Base-by-base conservation (phyloP, 352 stramenopile species). In the Phytophthora ramorum region DNA sequence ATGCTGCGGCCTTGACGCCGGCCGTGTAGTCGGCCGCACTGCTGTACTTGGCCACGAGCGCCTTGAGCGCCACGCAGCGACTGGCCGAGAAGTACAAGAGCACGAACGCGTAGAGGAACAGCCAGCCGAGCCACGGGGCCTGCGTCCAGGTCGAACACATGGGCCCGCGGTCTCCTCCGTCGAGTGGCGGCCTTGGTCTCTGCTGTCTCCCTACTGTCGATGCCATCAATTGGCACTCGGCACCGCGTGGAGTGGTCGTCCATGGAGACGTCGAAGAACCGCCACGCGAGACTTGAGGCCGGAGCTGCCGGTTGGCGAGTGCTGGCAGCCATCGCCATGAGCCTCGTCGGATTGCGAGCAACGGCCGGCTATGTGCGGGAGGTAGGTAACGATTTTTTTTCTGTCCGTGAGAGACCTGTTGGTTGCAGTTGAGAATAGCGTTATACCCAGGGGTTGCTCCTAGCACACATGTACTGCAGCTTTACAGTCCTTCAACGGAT, bases 41-140 rank as follows among this genome's bases (percentile, higher is more conserved):
- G 32, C 62, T 59, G 62, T 70, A 70, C 62, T 60, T 70, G 38
- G 38, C 56, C 10, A 70, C 41, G 13, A 70, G 47, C 19, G 62
- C 47, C 47, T 58, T 65, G 17, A 70, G 40, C 10, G 54, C 47
- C 7, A 60, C 55, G 40, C 55, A 71, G 13, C 63, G 63, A 58
- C 58, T 62, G 5, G 40, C 30, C 10, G 58, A 67, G 44, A 71
- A 71, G 34, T 62, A 62, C 19, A 58, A 61, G 19, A 66, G 50
- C 32, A 62, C 63, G 35, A 63, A 54, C 4, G 30, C 26, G 49
- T 71, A 71, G 48, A 66, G 48, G 43, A 71, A 71, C 0, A 71
- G 48, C 63, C 49, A 71, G 17, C 60, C 52, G 44, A 69, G 37
- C 60, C 60, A 69, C 28, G 43, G 32, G 2, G 45, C 41, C 4